phyloP scores from a whole-genome alignment of 345 rosid species.

The Aquilaria malaccensis region DNA sequence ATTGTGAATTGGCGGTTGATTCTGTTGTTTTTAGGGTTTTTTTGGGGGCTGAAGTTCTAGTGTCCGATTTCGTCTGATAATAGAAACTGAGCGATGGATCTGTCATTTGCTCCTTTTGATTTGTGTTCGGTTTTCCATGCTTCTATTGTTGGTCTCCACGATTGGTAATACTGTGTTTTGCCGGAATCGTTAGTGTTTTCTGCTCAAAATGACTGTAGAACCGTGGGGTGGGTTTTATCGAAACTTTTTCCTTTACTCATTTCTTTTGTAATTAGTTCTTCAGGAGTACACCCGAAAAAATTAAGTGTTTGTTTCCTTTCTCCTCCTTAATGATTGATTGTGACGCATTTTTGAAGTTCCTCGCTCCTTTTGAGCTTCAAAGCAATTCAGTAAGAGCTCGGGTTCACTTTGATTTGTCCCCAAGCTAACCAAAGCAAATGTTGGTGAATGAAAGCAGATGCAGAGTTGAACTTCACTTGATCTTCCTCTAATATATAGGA shows the following conservation, averaged over 20 bases:
- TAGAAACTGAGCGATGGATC: slow-evolving; percentile 41
- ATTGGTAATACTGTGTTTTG: slow-evolving; percentile 8
- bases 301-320: slow-evolving; percentile 4
- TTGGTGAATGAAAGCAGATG: too few relatives aligned
- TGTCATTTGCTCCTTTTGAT: slow-evolving; percentile 29
- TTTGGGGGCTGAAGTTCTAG: slow-evolving; percentile 26
- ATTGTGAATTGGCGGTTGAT: slow-evolving; percentile 25
- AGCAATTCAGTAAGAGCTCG: too few relatives aligned
- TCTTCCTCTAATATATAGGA: too few relatives aligned
- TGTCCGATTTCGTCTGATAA: slow-evolving; percentile 24
- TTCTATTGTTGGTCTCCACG: slow-evolving; percentile 10
- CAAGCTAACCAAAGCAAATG: too few relatives aligned
- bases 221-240: slow-evolving; percentile 11
- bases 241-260: slow-evolving; percentile 11
- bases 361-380: neutral
- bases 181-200: neutral
- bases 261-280: slow-evolving; percentile 2
- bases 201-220: neutral
- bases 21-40: slow-evolving; percentile 24
- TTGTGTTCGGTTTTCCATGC: slow-evolving; percentile 10
- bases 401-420: too few relatives aligned
- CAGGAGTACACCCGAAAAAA: slow-evolving; percentile 2
- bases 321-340: neutral
- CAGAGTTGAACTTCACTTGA: too few relatives aligned
- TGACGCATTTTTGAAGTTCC: neutral